Conservation (phyloP, 2,329 filamentous ascomycete species). For the Alternaria brassicicola region DNA sequence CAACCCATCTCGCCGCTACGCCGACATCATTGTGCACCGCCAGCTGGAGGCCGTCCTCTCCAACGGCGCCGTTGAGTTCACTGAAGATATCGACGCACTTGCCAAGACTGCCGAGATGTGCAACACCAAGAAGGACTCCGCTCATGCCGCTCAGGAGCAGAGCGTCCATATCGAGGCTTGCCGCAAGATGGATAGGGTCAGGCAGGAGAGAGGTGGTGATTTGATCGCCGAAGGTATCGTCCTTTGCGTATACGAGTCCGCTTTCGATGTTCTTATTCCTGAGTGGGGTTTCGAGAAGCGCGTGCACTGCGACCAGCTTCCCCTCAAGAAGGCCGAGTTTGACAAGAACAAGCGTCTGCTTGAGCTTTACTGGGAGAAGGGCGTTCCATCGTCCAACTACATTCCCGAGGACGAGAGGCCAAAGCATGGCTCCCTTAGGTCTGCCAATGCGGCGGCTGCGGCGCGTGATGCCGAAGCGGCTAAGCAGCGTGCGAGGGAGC, state of each 20-base stretch:
- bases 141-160: conserved; percentile 96
- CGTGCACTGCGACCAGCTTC: conserved; percentile 97
- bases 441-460: conserved; percentile 75
- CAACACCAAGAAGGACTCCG: conserved; percentile 99
- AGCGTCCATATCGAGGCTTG: conserved; percentile 98
- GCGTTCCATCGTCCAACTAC: conserved; percentile 92
- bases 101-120: conserved; percentile 93
- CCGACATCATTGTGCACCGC: conserved; percentile 92
- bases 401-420: conserved; percentile 96
- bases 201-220: conserved; percentile 84
- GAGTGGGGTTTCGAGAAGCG: conserved; percentile 99
- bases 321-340: conserved; percentile 98
- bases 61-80: conserved; percentile 80
- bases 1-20: conserved; percentile 90
- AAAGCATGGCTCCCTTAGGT: conserved; percentile 76
- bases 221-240: conserved; percentile 96
- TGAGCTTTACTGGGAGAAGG: conserved; percentile 99
- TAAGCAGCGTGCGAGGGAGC: conserved; percentile 80
- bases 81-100: conserved; percentile 84
- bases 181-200: conserved; percentile 91
- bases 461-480: conserved; percentile 82
- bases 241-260: conserved; percentile 96
- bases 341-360: conserved; percentile 93
- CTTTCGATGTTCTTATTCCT: conserved; percentile 96
- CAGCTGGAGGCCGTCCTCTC: conserved; percentile 89